A percentile compares a stretch with the other conserved stretches of the same genome.
phyloP scores from a whole-genome alignment of 2,329 filamentous ascomycete species.

The Ceratocystis cubensis region DNA sequence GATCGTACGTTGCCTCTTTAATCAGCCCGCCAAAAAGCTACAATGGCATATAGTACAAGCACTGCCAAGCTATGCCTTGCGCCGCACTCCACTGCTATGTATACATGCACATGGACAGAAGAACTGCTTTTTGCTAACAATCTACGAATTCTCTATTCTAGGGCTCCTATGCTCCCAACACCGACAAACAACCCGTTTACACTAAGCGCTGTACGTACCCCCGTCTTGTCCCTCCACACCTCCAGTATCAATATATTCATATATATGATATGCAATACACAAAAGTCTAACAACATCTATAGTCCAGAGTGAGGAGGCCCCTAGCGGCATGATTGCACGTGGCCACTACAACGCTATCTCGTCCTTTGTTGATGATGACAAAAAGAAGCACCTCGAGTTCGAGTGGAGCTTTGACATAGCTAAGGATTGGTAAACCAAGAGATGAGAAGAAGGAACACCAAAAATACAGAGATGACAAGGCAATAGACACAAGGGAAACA shows the following conservation, averaged over 20 bases:
- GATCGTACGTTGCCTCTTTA: constrained; percentile 53
- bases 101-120: neutral
- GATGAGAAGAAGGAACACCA: constrained; percentile 2
- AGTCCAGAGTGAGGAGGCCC: constrained; percentile 89
- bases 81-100: neutral
- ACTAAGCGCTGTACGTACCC: constrained; percentile 72
- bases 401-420: constrained; percentile 94
- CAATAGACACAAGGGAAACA: neutral
- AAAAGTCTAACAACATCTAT: neutral
- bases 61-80: neutral
- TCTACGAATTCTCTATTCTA: constrained; percentile 29
- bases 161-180: constrained; percentile 91
- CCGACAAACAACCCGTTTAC: constrained; percentile 71
- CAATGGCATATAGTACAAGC: neutral
- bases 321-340: constrained; percentile 76
- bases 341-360: constrained; percentile 83
- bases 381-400: constrained; percentile 78
- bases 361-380: constrained; percentile 90
- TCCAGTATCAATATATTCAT: neutral
- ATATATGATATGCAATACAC: neutral
- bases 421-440: constrained; percentile 68
- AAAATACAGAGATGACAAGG: neutral
- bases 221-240: neutral
- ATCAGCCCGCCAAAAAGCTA: neutral
- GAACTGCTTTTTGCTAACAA: constrained; percentile 21